Evolutionary conservation across 2,329 filamentous ascomycete species (phyloP), one percentile per base, ranked within the genome.

Genomic region (Mycosphaerelloides madeirae): DNA sequence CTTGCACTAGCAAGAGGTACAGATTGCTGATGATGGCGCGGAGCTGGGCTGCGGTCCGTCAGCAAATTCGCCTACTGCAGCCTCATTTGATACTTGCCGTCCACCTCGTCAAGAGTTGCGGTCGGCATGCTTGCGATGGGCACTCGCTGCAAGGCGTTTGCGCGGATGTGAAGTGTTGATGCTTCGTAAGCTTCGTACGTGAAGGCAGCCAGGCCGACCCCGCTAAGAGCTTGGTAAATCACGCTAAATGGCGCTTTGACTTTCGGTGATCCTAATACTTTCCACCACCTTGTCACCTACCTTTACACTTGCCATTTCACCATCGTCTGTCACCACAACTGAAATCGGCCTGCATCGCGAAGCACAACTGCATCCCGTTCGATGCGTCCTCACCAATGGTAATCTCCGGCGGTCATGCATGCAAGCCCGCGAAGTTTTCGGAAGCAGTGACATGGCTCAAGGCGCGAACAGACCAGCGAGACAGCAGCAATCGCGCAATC

Each of bases 21-120:
- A 83, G 71, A 54, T 79, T 76, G 54, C 80, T 76, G 52, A 83
- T 79, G 46, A 81, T 74, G 35, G 75, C 72, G 64, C 80, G 80
- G 41, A 82, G 67, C 54, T 79, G 74, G 37, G 67, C 73, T 76
- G 56, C 14, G 14, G 31, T 3, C 22, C 19, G 40, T 57, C 31
- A 55, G 54, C 33, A 32, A 32, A 16, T 38, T 18, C 9, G 22
- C 9, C 22, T 25, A 25, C 9, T 34, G 20, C 14, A 34, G 13
- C n/a, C 20, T 19, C 19, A 31, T 25, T 22, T 13, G 25, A 28
- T 6, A 46, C 51, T 19, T 47, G 62, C 59, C 50, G 43, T 66
- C 60, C 18, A 65, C 57, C 38, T 64, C 56, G 22, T 60, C 56
- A 13, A 64, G 50, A 11, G 57, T 60, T 15, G 59, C 52, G n/a